Percentiles rank a stretch among this genome's conserved stretches.
phyloP scores from a whole-genome alignment of 2,329 filamentous ascomycete species.

The Teratosphaeria gauchensis region DNA sequence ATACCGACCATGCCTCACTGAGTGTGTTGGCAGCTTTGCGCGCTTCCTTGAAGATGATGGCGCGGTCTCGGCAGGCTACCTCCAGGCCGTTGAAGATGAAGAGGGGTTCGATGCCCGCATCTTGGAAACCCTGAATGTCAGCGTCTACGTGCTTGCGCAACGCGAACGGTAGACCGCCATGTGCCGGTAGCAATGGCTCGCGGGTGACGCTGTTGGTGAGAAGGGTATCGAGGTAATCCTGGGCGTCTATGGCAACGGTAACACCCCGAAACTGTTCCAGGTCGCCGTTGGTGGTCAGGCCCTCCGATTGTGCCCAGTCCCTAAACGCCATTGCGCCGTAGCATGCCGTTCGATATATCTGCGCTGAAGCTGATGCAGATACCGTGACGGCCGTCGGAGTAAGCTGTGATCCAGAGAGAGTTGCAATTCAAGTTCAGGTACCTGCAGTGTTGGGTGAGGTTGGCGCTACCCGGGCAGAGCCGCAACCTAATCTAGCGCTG shows the following conservation, averaged over 20 bases:
- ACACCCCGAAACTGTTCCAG: conserved; percentile 64
- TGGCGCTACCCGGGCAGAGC: neutral
- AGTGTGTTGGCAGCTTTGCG: conserved; percentile 18
- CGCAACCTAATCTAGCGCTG: neutral
- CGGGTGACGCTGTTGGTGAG: conserved; percentile 60
- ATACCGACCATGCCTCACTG: conserved; percentile 71
- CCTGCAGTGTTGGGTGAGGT: neutral
- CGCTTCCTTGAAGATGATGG: conserved; percentile 15
- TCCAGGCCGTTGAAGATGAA: conserved; percentile 84
- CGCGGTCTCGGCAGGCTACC: conserved; percentile 13
- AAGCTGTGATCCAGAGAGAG: neutral
- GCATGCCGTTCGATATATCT: neutral
- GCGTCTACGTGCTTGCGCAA: conserved; percentile 62
- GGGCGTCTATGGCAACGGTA: conserved; percentile 77
- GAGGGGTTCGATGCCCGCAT: conserved; percentile 58
- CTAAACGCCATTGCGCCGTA: conserved; percentile 8
- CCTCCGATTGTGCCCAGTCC: conserved; percentile 40
- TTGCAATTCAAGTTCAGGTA: neutral
- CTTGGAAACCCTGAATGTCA: conserved; percentile 64
- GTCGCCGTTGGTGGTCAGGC: conserved; percentile 46
- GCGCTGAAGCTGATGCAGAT: neutral
- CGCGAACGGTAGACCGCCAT: conserved; percentile 77
- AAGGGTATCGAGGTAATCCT: conserved; percentile 74
- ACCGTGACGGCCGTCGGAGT: neutral
- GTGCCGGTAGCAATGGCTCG: conserved; percentile 80